Percentiles rank a stretch among this genome's conserved stretches.
Conservation (phyloP, 129 eudicot species). For the Escallonia rubra region DNA sequence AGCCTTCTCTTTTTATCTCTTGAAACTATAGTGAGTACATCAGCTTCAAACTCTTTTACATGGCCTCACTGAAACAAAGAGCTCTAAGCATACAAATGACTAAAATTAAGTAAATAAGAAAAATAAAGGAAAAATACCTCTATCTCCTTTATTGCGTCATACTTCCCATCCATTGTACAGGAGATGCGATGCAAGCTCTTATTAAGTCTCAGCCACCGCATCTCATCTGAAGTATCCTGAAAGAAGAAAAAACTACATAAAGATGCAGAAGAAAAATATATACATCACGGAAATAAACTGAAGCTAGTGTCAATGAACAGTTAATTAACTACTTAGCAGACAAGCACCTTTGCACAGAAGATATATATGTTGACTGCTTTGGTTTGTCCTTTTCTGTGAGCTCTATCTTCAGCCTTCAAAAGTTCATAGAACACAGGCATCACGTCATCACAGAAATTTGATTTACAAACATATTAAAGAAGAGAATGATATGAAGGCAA, state of each 20-base stretch:
- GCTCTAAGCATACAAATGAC: background rate
- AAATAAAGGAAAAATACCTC: constrained; percentile 33
- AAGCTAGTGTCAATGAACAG: too few species aligned
- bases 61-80: background rate
- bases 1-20: too few species aligned
- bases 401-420: constrained; percentile 90
- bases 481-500: too few species aligned
- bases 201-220: constrained; percentile 67
- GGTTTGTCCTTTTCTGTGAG: constrained; percentile 91
- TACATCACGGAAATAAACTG: background rate
- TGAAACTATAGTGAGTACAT: too few species aligned
- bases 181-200: constrained; percentile 79
- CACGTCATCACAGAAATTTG: constrained; percentile 8
- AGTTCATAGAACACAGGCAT: constrained; percentile 14
- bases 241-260: constrained; percentile 11
- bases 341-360: constrained; percentile 80
- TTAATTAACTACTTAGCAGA: background rate
- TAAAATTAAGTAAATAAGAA: background rate
- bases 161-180: constrained; percentile 81
- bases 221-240: constrained; percentile 84
- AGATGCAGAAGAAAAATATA: constrained; percentile 3
- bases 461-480: too few species aligned
- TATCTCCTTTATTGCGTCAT: constrained; percentile 58
- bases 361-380: constrained; percentile 83
- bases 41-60: too few species aligned